Conservation (phyloP, 768 basidiomycete genomes). For the Thelephora ganbajun region DNA sequence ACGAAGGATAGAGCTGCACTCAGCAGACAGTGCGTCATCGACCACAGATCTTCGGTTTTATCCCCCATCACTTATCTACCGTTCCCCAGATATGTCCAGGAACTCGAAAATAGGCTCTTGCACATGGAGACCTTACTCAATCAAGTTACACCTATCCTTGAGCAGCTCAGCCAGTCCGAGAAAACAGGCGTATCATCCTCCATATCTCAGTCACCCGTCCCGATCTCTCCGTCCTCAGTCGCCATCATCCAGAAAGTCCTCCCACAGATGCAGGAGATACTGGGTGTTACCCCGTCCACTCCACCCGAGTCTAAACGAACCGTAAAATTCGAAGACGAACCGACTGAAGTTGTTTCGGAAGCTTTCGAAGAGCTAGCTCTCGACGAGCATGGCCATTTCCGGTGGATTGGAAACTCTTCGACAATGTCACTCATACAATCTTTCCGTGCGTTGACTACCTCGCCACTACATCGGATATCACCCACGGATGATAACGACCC, state of each 20-base stretch:
- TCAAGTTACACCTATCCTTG: conserved; percentile 68
- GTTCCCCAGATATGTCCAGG: conserved; percentile 66
- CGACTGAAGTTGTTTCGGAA: conserved; percentile 36
- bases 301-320: conserved; percentile 8
- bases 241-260: conserved; percentile 13
- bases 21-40: conserved; percentile 65
- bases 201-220: conserved; percentile 4
- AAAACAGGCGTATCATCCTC: conserved; percentile 4
- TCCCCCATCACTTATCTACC: conserved; percentile 1
- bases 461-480: conserved; percentile 63
- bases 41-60: conserved; percentile 10
- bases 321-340: conserved; percentile 53
- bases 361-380: conserved; percentile 79
- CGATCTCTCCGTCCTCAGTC: conserved; percentile 7
- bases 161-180: conserved; percentile 43
- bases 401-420: conserved; percentile 87
- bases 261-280: conserved; percentile 9
- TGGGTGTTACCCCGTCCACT: conserved; percentile 1
- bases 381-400: conserved; percentile 81
- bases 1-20: conserved; percentile 84
- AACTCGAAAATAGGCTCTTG: conserved; percentile 74
- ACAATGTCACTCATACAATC: conserved; percentile 89
- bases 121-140: conserved; percentile 83
- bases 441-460: conserved; percentile 62
- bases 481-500: conserved; percentile 71